Conservation (phyloP, 176 grass and related monocot genomes). For the Typha latifolia region DNA sequence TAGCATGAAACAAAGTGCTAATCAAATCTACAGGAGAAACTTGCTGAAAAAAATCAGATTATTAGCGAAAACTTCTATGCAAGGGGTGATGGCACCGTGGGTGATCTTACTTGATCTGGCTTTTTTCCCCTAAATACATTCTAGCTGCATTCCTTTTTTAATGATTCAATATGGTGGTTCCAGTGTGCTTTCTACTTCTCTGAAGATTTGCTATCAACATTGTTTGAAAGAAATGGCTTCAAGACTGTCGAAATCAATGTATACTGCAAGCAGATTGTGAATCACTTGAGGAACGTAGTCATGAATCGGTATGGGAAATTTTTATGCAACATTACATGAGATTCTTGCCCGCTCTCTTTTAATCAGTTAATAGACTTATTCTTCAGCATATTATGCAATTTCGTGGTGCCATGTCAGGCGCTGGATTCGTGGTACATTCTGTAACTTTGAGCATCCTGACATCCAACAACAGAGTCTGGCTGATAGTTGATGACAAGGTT, state of each 20-base stretch:
- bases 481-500: background rate
- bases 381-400: background rate
- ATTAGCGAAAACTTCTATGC: conserved; percentile 19
- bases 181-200: conserved; percentile 18
- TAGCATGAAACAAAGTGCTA: background rate
- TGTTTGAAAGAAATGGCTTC: conserved; percentile 22
- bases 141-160: background rate
- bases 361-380: background rate
- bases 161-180: background rate
- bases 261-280: conserved; percentile 22
- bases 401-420: background rate
- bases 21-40: conserved; percentile 10
- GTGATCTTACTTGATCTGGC: background rate
- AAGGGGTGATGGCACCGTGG: conserved; percentile 21
- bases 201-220: background rate
- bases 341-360: background rate
- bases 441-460: background rate
- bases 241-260: conserved; percentile 1
- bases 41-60: conserved; percentile 17
- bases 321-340: background rate
- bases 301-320: conserved; percentile 17
- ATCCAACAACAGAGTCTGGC: background rate
- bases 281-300: background rate
- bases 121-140: background rate
- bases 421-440: conserved; percentile 15